A percentile compares a stretch with the other conserved stretches of the same genome.
Conservation (phyloP, 108 stramenopile genomes). For the Stephanodiscus minutulus region DNA sequence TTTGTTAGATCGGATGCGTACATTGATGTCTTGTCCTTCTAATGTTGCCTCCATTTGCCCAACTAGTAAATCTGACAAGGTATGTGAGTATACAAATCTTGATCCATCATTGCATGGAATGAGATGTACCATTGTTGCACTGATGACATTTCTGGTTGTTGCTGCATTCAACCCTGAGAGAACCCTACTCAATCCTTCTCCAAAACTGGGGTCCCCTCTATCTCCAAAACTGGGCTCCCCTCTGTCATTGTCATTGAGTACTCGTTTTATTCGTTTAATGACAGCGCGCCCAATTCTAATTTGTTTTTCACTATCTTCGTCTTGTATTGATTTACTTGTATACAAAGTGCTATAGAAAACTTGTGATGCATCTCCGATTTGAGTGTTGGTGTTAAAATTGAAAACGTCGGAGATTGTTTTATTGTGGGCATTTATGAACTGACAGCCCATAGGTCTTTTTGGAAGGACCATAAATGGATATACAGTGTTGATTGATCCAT, state of each 20-base stretch:
- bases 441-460: no score
- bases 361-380: no score
- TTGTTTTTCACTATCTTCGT: slow-evolving; percentile 20
- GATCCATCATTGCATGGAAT: no score
- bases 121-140: no score
- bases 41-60: slow-evolving; percentile 27
- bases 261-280: slow-evolving; percentile 12
- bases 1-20: slow-evolving; percentile 4
- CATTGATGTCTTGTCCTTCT: slow-evolving; percentile 15
- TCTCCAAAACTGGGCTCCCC: no score
- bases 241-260: slow-evolving; percentile 8
- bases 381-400: no score
- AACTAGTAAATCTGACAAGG: slow-evolving; percentile 27
- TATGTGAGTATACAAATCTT: no score
- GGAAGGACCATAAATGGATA: not conserved
- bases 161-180: no score
- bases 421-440: no score
- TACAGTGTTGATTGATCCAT: slow-evolving; percentile 10
- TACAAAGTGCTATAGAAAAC: slow-evolving; percentile 30
- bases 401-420: not conserved
- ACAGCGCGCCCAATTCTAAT: slow-evolving; percentile 6
- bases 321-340: slow-evolving; percentile 27
- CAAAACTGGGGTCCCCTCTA: no score
- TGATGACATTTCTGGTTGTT: no score
- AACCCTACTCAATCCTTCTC: no score